Conservation (phyloP, 2,329 filamentous ascomycete species). For the Aureobasidium leucospermi region DNA sequence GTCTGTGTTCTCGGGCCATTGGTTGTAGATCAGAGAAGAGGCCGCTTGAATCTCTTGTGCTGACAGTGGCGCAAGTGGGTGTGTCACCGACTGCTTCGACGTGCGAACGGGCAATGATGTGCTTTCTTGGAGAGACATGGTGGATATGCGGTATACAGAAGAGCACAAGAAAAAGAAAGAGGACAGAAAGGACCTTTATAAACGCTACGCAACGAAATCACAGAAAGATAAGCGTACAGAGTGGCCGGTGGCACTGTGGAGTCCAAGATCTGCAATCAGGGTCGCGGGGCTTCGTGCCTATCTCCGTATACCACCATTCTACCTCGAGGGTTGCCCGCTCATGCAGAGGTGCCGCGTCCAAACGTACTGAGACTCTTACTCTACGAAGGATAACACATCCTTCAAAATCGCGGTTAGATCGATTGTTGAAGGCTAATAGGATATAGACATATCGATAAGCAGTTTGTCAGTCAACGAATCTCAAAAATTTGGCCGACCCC, state of each 20-base stretch:
- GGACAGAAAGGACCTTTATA: background rate
- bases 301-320: background rate
- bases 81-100: conserved; percentile 26
- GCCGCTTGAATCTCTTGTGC: conserved; percentile 50
- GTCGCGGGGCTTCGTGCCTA: background rate
- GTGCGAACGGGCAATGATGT: conserved; percentile 20
- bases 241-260: background rate
- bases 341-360: no score
- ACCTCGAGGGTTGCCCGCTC: background rate
- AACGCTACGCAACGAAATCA: no score
- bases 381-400: no score
- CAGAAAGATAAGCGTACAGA: background rate
- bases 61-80: conserved; percentile 55
- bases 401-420: no score
- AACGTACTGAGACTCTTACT: no score
- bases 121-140: conserved; percentile 11
- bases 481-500: background rate
- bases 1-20: conserved; percentile 49
- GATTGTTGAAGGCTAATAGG: no score
- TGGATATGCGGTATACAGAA: background rate
- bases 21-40: conserved; percentile 41
- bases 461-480: background rate
- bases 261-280: background rate
- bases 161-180: background rate
- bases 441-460: background rate